Evolutionary conservation across 2,329 filamentous ascomycete species (phyloP), one percentile per base, ranked within the genome.

Genomic region (Diatrype stigma): DNA sequence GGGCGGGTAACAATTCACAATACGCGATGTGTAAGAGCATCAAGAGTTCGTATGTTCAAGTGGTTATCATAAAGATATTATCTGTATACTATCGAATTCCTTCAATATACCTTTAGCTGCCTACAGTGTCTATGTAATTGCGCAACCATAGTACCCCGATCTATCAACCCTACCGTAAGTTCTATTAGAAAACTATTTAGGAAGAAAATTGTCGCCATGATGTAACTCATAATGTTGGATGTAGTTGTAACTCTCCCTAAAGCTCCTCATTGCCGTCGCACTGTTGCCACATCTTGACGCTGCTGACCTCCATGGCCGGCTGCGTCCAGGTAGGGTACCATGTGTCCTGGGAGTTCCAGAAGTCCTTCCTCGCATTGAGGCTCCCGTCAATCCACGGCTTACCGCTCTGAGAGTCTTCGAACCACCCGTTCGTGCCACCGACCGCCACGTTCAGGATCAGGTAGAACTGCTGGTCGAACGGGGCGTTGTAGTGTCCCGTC

Each of bases 341-440:
- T 26, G 73, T 57, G 49, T 82, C 73, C 45, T 79, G 77, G 0
- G 82, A 78, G 17, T 85, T 73, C 88, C 88, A 94, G 67, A 95
- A 95, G 64, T 93, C 88, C 61, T 79, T 82, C 68, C 78, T 82
- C 7, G 89, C 88, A 11, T 80, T 85, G 2, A 75, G 67, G 47
- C 81, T 85, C 16, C 67, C 73, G 65, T 94, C 86, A 30, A 90
- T 76, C 90, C 90, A 95, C 1, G 90, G 90, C 75, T 95, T 95
- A 30, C 77, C 79, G 40, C 77, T 77, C 58, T 78, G 73, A 19
- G 84, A 82, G 65, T 95, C 89, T 62, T 86, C 74, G 63, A 94
- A 95, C 89, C 89, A 95, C 35, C 89, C 89, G 58, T 91, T 92
- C 21, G 85, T 90, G 46, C 84, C 83, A 28, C 89, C 89, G 7